Percentiles rank a stretch among this genome's conserved stretches.
Conservation (phyloP, 805 yeast genomes). For the Candida cerambycidarum region DNA sequence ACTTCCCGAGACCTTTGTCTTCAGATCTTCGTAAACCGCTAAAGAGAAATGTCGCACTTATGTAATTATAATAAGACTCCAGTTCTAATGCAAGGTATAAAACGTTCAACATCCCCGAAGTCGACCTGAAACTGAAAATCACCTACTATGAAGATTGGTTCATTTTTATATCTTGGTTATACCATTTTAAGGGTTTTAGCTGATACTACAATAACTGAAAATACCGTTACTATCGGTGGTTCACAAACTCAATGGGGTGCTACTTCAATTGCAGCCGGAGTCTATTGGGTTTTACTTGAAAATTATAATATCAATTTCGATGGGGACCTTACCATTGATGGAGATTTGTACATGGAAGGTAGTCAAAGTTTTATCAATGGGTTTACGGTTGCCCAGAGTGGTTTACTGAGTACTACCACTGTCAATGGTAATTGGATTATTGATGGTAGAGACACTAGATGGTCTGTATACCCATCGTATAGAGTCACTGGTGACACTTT, state of each 20-base stretch:
- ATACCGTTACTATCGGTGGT: background rate
- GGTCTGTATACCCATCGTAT: background rate
- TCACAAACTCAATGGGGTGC: background rate
- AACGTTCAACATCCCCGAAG: no score
- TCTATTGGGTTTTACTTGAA: background rate
- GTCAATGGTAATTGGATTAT: background rate
- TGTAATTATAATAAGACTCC: no score
- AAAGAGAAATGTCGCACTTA: no score
- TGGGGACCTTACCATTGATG: conserved; percentile 1
- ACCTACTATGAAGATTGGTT: no score
- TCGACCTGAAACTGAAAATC: no score
- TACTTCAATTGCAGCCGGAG: background rate
- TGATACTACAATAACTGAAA: background rate
- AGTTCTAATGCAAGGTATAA: no score
- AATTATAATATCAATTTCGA: background rate
- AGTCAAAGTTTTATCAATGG: background rate
- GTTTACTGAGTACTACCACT: no score
- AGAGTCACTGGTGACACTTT: conserved; percentile 9
- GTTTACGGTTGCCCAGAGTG: background rate
- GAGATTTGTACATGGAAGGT: conserved; percentile 1
- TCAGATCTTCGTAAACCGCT: no score
- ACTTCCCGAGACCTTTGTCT: no score
- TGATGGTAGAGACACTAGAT: conserved; percentile 1
- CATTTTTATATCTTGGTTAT: no score
- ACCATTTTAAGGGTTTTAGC: background rate